Percentiles rank a stretch among this genome's conserved stretches.
Conservation (phyloP, 495 filamentous ascomycete genomes). For the Copromyces sp. region DNA sequence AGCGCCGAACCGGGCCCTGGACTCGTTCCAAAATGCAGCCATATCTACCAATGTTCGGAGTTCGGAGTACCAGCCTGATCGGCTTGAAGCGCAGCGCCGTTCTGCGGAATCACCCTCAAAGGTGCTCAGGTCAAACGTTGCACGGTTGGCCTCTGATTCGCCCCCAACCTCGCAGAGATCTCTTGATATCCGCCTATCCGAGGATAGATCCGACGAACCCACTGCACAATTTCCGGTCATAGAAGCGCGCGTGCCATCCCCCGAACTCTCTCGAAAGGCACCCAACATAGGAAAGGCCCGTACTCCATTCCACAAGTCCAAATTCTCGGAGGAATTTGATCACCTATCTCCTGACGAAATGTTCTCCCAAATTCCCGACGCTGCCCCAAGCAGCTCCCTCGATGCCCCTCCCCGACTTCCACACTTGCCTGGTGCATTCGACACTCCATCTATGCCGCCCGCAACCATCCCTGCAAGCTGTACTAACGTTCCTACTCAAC, state of each 20-base stretch:
- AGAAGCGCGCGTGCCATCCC: background rate
- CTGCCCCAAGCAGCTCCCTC: background rate
- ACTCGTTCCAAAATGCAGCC: background rate
- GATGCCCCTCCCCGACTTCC: background rate
- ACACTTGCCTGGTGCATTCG: background rate
- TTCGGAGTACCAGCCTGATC: background rate
- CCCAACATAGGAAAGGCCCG: background rate
- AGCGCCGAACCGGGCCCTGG: too few relatives aligned
- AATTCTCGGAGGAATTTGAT: background rate
- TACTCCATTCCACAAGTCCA: background rate
- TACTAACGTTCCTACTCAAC: background rate
- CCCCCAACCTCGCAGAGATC: background rate
- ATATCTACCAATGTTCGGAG: background rate
- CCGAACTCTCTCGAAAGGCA: background rate
- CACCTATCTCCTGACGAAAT: background rate
- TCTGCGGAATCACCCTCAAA: background rate
- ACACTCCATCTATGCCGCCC: background rate
- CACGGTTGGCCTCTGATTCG: background rate
- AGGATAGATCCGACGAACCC: background rate
- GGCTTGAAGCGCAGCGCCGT: background rate
- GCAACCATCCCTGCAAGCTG: background rate
- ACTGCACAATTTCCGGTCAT: background rate
- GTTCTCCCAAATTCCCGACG: background rate
- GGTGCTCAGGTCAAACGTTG: background rate
- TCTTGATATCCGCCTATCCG: background rate